Conservation (phyloP, 352 stramenopile genomes). For the Globisporangium uncinulatum region DNA sequence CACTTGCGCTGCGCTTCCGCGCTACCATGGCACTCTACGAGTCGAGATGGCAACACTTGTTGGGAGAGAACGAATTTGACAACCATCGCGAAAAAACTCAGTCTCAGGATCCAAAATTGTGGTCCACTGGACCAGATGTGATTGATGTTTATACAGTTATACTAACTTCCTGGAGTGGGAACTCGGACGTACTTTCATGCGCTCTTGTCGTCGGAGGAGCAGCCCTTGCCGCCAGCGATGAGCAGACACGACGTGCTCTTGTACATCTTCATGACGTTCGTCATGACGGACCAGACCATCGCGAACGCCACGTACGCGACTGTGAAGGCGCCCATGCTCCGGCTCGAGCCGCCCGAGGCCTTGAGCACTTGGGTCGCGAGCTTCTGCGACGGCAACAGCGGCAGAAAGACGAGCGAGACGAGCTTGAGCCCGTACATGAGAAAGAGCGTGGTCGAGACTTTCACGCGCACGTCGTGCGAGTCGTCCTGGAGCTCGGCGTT, state of each 20-base stretch:
- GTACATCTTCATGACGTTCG: constrained; percentile 16
- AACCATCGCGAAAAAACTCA: too few species aligned
- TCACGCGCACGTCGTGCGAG: constrained; percentile 22
- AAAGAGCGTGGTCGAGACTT: too few species aligned
- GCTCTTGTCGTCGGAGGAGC: not conserved
- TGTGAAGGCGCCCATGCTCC: constrained; percentile 22
- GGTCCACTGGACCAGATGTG: too few species aligned
- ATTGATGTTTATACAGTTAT: not conserved
- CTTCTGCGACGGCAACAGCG: constrained; percentile 18
- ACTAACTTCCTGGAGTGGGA: not conserved
- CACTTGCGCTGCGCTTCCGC: not conserved
- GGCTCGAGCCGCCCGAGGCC: constrained; percentile 20
- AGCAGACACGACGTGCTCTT: constrained; percentile 5
- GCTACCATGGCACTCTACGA: not conserved
- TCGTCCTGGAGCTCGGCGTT: constrained; percentile 35
- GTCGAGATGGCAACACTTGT: too few species aligned
- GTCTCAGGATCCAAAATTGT: too few species aligned
- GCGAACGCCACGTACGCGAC: constrained; percentile 15
- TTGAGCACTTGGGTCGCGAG: constrained; percentile 18
- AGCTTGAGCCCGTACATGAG: constrained; percentile 12
- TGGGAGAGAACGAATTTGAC: too few species aligned
- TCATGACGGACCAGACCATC: constrained; percentile 24
- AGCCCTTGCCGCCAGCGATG: constrained; percentile 6
- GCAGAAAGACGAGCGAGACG: constrained; percentile 13
- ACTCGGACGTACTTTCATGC: too few species aligned